Base-by-base conservation (phyloP, 768 basidiomycete genomes). In the Amanita rubescens region DNA sequence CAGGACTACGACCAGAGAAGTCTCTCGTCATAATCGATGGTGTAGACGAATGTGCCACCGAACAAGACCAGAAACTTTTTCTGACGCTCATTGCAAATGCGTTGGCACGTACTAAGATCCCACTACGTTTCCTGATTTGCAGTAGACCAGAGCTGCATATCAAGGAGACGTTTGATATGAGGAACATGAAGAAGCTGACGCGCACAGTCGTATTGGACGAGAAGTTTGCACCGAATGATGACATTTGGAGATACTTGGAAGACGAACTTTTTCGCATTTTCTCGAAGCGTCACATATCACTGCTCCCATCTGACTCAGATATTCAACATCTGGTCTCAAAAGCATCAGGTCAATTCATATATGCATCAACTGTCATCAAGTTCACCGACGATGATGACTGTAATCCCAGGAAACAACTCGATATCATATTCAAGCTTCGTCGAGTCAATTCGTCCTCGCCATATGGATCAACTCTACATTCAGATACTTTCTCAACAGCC, bases 311-410 rank as follows among this genome's bases (percentile, higher is more conserved):
- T 2, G 42, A 49, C 8, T 14, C 22, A 8, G 39, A 45, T 57
- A 37, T 58, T 2, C 17, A 55, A 3, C 33, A n/a, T 14, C 49
- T 60, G 8, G 58, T 66, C 10, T 25, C 53, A 3, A 59, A 59
- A 32, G 54, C 65, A 0, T 55, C 57, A 0, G 61, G 65, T 1
- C 57, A 65, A 9, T 67, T 67, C 43, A 62, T 65, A 9, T 64
- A 64, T 43, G 59, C 65, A 1, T 34, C 65, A 20, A 64, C 66
- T 1, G 61, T 66, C 5, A 49, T 63, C 46, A 62, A 62, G 42
- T 67, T 62, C 38, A 56, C 65, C 7, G 63, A 58, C 20, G 55
- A 56, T 15, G 47, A 57, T 20, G 44, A 49, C 20, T 49, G 17
- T 8, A 34, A 49, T 43, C 56, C 56, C 3, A 53, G 22, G 34